Conservation (phyloP, 1,284 basidiomycete genomes). For the Pseudozyma sp. region DNA sequence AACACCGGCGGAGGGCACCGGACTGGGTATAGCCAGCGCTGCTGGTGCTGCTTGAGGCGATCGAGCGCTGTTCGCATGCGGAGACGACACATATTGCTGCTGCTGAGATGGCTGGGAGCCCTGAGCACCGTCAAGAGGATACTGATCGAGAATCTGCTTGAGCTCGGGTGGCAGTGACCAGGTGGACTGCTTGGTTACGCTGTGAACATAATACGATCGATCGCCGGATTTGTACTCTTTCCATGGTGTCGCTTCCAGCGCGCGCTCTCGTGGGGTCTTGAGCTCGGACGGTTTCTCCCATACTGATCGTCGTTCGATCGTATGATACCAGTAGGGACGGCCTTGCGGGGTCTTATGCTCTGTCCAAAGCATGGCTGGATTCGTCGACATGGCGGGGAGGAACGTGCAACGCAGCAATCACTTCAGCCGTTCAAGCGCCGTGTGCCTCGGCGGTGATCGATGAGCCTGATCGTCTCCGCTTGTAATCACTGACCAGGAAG, state of each 20-base stretch:
- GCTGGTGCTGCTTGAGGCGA: conserved; percentile 15
- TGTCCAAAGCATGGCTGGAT: conserved; percentile 36
- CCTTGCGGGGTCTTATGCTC: conserved; percentile 64
- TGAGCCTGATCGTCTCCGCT: no score
- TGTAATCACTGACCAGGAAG: no score
- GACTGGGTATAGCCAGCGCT: conserved; percentile 11
- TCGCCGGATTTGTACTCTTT: conserved; percentile 67
- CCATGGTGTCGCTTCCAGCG: conserved; percentile 65
- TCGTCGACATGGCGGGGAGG: neutral
- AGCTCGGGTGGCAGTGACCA: conserved; percentile 65
- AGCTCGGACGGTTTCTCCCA: conserved; percentile 69
- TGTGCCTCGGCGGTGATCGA: no score
- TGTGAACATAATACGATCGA: conserved; percentile 66
- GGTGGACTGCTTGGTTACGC: conserved; percentile 64
- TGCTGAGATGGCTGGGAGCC: neutral
- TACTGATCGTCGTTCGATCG: conserved; percentile 59
- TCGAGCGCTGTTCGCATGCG: conserved; percentile 8
- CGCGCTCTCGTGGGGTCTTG: conserved; percentile 63
- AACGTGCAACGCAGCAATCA: neutral
- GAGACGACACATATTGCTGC: conserved; percentile 5
- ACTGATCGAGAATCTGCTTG: conserved; percentile 59
- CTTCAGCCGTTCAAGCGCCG: no score
- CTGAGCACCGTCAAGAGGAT: conserved; percentile 20
- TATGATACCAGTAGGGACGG: conserved; percentile 66
- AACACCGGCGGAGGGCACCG: conserved; percentile 1